A percentile compares a stretch with the other conserved stretches of the same genome.
Conservation (phyloP, 2,329 filamentous ascomycete genomes). For the Sporothrix luriei region DNA sequence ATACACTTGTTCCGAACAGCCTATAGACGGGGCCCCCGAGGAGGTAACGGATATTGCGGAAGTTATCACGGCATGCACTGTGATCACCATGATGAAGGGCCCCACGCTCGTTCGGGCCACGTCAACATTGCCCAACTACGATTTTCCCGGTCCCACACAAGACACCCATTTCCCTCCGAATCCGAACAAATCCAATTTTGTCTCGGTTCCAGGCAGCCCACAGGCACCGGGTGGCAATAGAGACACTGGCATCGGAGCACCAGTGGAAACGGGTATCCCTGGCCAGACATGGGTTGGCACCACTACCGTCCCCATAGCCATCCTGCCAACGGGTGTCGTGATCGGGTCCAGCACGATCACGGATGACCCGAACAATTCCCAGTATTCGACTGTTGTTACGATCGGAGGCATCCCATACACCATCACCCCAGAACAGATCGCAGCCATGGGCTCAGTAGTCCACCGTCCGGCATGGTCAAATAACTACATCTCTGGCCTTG, state of each 20-base stretch:
- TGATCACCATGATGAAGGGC: conserved; percentile 59
- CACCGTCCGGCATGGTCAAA: conserved; percentile 43
- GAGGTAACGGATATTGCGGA: not conserved
- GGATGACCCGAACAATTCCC: not conserved
- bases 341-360: conserved; percentile 46
- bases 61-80: conserved; percentile 42
- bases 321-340: conserved; percentile 51
- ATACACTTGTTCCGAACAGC: conserved; percentile 30
- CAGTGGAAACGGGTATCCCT: not conserved
- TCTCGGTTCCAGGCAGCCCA: not conserved
- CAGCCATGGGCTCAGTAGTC: conserved; percentile 51
- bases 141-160: conserved; percentile 34
- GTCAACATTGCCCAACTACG: conserved; percentile 47
- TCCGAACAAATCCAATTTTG: not conserved
- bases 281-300: not conserved
- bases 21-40: not conserved
- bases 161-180: not conserved
- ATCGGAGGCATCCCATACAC: conserved; percentile 47
- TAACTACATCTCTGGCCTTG: conserved; percentile 38
- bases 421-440: conserved; percentile 51
- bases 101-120: conserved; percentile 53
- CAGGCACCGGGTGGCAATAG: not conserved
- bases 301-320: conserved; percentile 47
- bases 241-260: not conserved
- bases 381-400: conserved; percentile 35